phyloP scores from a whole-genome alignment of 106 monocot genomes.

The Cymbidium sinense region DNA sequence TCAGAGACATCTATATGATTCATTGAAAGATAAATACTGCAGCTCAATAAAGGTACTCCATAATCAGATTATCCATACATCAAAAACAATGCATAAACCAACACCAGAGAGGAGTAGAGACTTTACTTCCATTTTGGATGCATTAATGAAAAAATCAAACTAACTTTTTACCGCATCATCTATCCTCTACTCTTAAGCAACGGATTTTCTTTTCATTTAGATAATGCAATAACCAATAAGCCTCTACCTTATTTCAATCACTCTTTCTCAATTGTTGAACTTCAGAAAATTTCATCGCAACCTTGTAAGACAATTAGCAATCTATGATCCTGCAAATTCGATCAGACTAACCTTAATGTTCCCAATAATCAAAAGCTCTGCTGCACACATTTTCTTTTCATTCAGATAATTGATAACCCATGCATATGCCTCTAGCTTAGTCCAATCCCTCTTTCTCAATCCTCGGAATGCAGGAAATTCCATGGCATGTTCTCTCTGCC shows the following conservation, averaged over 20 bases:
- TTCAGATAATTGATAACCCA: no score
- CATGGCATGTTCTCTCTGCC: neutral
- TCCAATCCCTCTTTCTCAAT: constrained; percentile 1
- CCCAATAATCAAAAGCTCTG: no score
- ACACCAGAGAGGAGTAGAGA: neutral
- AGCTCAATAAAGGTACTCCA: neutral
- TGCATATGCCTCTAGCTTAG: no score
- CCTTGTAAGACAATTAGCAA: no score
- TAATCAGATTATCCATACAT: neutral
- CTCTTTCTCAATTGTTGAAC: no score
- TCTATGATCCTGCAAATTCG: no score
- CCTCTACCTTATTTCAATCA: neutral
- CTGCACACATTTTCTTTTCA: no score
- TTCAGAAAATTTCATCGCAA: no score
- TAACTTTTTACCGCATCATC: neutral
- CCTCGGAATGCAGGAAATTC: neutral
- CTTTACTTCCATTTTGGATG: neutral
- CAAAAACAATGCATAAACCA: neutral
- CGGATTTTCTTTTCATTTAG: no score
- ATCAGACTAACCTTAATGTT: no score
- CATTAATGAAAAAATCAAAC: neutral
- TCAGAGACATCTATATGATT: neutral
- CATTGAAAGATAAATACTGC: neutral
- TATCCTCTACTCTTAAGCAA: neutral
- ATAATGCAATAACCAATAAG: neutral